Evolutionary conservation across 176 grass and related monocot species (phyloP).

Genomic region (maize (Zea mays)): Zm-B73-REFERENCE-NAM-5.0 NC_050099.1:151254501-151255000

Average conservation of each 20-base stretch:
- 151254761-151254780: neutral
- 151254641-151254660: neutral
- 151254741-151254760: neutral
- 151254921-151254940: neutral
- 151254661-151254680: neutral
- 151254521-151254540: neutral
- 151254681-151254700: neutral
- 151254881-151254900: slow-evolving; percentile 11
- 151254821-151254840: neutral
- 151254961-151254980: neutral
- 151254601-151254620: neutral
- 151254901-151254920: neutral
- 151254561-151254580: slow-evolving; percentile 25
- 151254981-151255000: slow-evolving; percentile 70
- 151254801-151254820: neutral
- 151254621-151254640: neutral
- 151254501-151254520: neutral
- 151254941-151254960: neutral
- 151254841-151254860: neutral
- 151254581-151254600: neutral
- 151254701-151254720: neutral
- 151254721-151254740: neutral
- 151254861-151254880: neutral
- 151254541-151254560: neutral
- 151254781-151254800: neutral